A percentile compares a stretch with the other conserved stretches of the same genome.
phyloP scores from a whole-genome alignment of 768 basidiomycete genomes.

The Lactarius quietus region DNA sequence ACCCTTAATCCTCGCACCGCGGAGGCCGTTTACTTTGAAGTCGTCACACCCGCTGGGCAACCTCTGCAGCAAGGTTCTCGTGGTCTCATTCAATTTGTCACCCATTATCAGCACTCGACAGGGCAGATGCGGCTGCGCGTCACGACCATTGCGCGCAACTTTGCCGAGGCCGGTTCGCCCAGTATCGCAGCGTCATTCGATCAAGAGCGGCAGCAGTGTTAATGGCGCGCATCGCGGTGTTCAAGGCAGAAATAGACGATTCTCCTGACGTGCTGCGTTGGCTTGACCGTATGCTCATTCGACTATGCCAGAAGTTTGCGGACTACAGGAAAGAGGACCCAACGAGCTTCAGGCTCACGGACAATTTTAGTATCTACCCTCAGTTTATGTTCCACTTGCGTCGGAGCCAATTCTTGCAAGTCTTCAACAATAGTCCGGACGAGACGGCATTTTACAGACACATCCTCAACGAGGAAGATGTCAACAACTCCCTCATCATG shows the following conservation, averaged over 20 bases:
- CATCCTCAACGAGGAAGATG: constrained; percentile 93
- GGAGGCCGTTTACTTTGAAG: constrained; percentile 94
- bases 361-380: constrained; percentile 98
- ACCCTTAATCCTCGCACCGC: constrained; percentile 83
- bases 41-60: constrained; percentile 95
- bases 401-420: constrained; percentile 96
- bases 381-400: constrained; percentile 99
- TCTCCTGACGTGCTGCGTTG: constrained; percentile 94
- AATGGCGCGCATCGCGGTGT: constrained; percentile 98
- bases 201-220: constrained; percentile 97
- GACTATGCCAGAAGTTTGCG: constrained; percentile 98
- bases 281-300: constrained; percentile 98
- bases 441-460: constrained; percentile 99
- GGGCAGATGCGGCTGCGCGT: constrained; percentile 95
- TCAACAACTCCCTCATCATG: constrained; percentile 99
- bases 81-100: constrained; percentile 96
- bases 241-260: constrained; percentile 99
- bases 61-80: constrained; percentile 85
- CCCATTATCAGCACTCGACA: constrained; percentile 96
- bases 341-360: constrained; percentile 83
- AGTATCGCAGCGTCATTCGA: constrained; percentile 93
- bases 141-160: constrained; percentile 97
- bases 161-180: constrained; percentile 95
- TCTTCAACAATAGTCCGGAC: constrained; percentile 99
- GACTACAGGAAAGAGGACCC: constrained; percentile 99